A percentile compares a stretch with the other conserved stretches of the same genome.
These are phyloP conservation scores for Phytopythium chamaehyphon DNA, from an alignment of 352 stramenopile species.

Conservation along the genomic window DNA sequence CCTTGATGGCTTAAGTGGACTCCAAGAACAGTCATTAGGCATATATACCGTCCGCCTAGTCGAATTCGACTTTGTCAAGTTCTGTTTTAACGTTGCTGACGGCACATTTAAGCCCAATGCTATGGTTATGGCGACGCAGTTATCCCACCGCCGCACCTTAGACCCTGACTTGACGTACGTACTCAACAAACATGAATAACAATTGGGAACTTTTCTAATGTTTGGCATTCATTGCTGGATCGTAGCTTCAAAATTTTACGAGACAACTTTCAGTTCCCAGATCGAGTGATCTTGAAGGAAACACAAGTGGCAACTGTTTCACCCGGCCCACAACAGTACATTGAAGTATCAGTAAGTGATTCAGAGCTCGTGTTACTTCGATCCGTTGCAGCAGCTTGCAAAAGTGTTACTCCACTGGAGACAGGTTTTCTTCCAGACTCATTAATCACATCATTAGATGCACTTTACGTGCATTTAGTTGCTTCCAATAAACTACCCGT, in stretches of 20 bases:
- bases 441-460: too few species aligned
- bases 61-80: constrained; percentile 57
- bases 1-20: background rate
- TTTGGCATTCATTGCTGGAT: background rate
- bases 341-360: too few species aligned
- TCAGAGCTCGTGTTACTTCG: too few species aligned
- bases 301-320: too few species aligned
- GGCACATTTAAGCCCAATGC: constrained; percentile 41
- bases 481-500: too few species aligned
- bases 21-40: constrained; percentile 3
- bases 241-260: constrained; percentile 41
- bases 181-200: too few species aligned
- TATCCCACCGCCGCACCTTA: constrained; percentile 29
- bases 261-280: constrained; percentile 44
- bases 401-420: too few species aligned
- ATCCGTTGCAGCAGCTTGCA: too few species aligned
- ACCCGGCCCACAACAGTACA: too few species aligned
- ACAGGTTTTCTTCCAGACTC: too few species aligned
- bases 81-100: constrained; percentile 42
- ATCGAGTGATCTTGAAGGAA: too few species aligned
- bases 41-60: constrained; percentile 43
- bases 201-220: background rate
- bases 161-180: constrained; percentile 40
- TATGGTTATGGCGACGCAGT: constrained; percentile 40
- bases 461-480: too few species aligned